Evolutionary conservation across 192 early-diverging fungal genomes (phyloP).

Genomic region (Entomortierella lignicola): DNA sequence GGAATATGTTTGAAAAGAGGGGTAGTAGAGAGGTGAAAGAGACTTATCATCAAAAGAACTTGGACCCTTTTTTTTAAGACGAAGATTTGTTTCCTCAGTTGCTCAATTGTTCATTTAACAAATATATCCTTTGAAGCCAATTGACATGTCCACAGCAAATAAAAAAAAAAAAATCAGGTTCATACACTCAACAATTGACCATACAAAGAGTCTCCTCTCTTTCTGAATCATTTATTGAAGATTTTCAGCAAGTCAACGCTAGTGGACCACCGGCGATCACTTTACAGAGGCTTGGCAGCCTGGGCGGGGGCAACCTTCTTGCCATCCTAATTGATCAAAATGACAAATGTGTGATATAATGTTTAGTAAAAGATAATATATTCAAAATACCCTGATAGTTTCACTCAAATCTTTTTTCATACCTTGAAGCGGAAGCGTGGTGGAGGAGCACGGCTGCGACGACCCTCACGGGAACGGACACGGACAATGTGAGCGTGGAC

Average conservation of each 20-base stretch:
- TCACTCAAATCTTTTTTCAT: no score
- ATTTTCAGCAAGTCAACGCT: conserved; percentile 18
- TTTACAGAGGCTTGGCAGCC: conserved; percentile 57
- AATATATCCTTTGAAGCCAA: no score
- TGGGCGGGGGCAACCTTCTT: conserved; percentile 66
- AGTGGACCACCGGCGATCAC: conserved; percentile 19
- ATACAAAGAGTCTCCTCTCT: conserved; percentile 45
- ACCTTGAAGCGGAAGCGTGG: conserved; percentile 88
- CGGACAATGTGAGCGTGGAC: conserved; percentile 95
- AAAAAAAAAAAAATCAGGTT: background rate
- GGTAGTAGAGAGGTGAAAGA: background rate
- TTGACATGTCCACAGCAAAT: background rate
- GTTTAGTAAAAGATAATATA: background rate
- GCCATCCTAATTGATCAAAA: conserved; percentile 59
- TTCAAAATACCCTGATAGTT: no score
- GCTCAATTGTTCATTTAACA: no score
- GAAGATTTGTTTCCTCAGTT: no score
- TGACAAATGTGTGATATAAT: background rate
- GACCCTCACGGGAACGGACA: conserved; percentile 88
- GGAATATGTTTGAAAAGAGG: background rate
- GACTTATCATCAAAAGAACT: background rate
- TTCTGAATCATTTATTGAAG: conserved; percentile 39
- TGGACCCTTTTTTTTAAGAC: background rate
- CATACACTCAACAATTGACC: conserved; percentile 29
- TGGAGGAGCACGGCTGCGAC: conserved; percentile 94